Evolutionary conservation across 495 filamentous ascomycete genomes (phyloP), one percentile per base, ranked within the genome.

Genomic region (Tuber melanosporum): DNA sequence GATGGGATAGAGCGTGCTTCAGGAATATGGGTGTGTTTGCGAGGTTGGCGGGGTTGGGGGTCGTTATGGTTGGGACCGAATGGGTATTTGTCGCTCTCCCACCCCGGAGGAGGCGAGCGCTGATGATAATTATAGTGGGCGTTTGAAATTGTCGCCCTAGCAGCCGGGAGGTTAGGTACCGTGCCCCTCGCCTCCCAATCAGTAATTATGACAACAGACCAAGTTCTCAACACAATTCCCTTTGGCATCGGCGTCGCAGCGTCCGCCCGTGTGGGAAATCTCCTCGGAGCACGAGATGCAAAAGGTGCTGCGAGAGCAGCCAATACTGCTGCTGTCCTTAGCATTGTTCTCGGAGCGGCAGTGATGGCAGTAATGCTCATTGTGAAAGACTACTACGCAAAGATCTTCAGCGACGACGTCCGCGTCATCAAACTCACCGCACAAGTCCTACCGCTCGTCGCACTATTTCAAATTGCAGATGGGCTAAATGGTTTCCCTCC

Each of bases 191-290:
- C 94, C 17, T 91, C 94, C 0, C 94, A 98, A 83, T 92, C 90
- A 77, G 94, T 98, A 52, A 95, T 97, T 84, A 97, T 97, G 94
- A 97, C 94, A 0, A 91, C 93, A 0, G 94, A 97, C 83, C 93
- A 96, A 82, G 90, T 97, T 70, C 90, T 98, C 85, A 97, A 95
- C 81, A 97, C 94, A 0, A 91, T 98, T 72, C 94, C 94, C 0
- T 98, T 98, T 81, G 94, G 94, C 1, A 87, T 97, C 10, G 94
- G 94, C 1, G 93, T 97, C 17, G 93, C 94, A 12, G 90, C 93
- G 3, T 93, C 91, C 47, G 87, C 92, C 0, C 87, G 94, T 0
- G 88, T 97, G 41, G 94, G 94, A 1, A 97, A 96, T 79, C 86
- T 95, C 26, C 90, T 97, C 4, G 94, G 94, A 2, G 89, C 91